Evolutionary conservation across 2,329 filamentous ascomycete genomes (phyloP).

Genomic region (Pseudogymnoascus sp.): DNA sequence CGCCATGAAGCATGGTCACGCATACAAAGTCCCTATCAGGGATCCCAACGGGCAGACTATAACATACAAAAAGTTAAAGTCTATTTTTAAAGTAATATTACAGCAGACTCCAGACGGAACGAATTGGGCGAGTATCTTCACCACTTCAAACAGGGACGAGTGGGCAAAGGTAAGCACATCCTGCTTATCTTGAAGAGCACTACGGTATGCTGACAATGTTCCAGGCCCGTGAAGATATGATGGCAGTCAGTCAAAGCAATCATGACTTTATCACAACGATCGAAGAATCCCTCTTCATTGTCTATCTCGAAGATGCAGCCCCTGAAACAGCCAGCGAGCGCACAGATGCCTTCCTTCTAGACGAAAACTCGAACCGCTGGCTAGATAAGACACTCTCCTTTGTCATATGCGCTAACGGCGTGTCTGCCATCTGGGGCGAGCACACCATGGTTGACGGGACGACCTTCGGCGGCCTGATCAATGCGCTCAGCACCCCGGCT

Average conservation of each 20-base stretch:
- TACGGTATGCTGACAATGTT: neutral
- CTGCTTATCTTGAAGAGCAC: neutral
- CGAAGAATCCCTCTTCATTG: slow-evolving; percentile 51
- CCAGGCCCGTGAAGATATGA: slow-evolving; percentile 13
- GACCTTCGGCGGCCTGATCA: slow-evolving; percentile 79
- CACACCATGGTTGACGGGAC: slow-evolving; percentile 99
- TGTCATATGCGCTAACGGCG: slow-evolving; percentile 96
- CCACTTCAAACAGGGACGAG: neutral
- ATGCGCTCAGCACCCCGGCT: slow-evolving; percentile 84
- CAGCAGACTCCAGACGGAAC: neutral
- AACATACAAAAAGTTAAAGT: neutral
- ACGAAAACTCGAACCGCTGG: slow-evolving; percentile 91
- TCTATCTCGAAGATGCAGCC: slow-evolving; percentile 86
- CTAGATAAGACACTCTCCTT: slow-evolving; percentile 98
- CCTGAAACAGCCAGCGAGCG: slow-evolving; percentile 94
- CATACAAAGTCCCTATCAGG: neutral
- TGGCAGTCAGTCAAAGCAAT: slow-evolving; percentile 14
- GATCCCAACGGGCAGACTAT: neutral
- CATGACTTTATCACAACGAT: slow-evolving; percentile 16
- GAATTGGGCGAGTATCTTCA: neutral
- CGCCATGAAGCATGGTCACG: neutral
- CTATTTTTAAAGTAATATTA: neutral
- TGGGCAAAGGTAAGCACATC: neutral
- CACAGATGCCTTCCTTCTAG: slow-evolving; percentile 95
- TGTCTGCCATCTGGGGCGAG: slow-evolving; percentile 94